Evolutionary conservation across 257 asterid species (phyloP).

Genomic region (Voacanga thouarsii): DNA sequence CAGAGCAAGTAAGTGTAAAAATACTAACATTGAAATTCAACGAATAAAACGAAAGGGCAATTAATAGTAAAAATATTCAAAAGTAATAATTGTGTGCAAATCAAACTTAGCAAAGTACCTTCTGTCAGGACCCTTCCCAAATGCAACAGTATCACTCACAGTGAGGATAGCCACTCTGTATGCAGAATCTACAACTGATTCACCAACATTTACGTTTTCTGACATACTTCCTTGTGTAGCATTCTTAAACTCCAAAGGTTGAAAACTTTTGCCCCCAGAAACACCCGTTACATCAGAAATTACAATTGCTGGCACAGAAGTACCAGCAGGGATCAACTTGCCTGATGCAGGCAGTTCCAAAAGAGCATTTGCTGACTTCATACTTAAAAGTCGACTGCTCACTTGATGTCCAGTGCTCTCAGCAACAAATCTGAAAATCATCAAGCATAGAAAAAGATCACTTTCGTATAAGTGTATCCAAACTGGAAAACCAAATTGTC

Average conservation of each 20-base stretch:
- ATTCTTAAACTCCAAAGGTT: constrained; percentile 27
- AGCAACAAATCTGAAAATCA: constrained; percentile 66
- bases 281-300: constrained; percentile 61
- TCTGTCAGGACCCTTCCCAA: constrained; percentile 75
- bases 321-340: constrained; percentile 61
- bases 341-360: constrained; percentile 73
- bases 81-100: background rate
- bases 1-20: background rate
- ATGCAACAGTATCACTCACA: constrained; percentile 90
- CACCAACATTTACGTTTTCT: constrained; percentile 20
- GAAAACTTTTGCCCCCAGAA: constrained; percentile 30
- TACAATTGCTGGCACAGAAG: constrained; percentile 54
- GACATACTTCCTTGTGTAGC: constrained; percentile 25
- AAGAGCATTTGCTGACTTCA: constrained; percentile 93
- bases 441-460: constrained; percentile 10
- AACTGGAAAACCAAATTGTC: background rate
- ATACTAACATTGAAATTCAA: background rate
- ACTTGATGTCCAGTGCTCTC: constrained; percentile 92
- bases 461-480: background rate
- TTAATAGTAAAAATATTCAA: background rate
- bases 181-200: constrained; percentile 33
- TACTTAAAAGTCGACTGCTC: constrained; percentile 88
- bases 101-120: constrained; percentile 42
- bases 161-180: constrained; percentile 78
- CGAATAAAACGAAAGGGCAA: background rate